These are phyloP conservation scores for Sarcodon sp. DNA, from an alignment of 768 basidiomycete species.

Conservation along the genomic window DNA sequence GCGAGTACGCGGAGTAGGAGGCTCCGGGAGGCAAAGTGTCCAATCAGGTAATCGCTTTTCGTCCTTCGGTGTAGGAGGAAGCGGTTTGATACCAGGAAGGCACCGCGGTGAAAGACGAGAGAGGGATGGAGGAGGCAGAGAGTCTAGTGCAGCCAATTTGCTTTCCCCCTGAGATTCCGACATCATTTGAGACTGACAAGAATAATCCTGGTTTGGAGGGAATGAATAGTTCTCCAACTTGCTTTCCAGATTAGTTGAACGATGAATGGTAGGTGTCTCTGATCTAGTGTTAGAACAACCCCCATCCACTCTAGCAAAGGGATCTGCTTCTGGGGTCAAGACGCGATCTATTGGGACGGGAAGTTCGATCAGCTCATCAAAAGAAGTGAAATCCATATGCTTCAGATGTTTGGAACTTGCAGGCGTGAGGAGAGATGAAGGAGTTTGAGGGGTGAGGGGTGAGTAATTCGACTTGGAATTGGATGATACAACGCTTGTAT, in stretches of 20 bases:
- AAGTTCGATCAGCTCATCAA: neutral
- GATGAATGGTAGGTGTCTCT: neutral
- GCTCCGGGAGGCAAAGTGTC: no score
- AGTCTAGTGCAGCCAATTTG: neutral
- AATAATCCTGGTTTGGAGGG: no score
- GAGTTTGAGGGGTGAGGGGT: neutral
- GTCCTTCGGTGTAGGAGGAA: neutral
- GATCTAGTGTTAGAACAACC: neutral
- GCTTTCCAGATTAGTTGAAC: no score
- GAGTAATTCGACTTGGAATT: neutral
- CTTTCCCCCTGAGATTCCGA: neutral
- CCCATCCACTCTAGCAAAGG: slow-evolving; percentile 12
- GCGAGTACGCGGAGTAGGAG: no score
- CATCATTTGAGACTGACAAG: no score
- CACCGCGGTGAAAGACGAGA: neutral
- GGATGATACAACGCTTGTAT: neutral
- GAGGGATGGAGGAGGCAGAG: neutral
- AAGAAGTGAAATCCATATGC: neutral
- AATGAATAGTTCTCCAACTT: no score
- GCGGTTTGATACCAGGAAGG: neutral
- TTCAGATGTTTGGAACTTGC: neutral
- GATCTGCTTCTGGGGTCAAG: slow-evolving; percentile 15
- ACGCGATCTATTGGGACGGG: slow-evolving; percentile 11
- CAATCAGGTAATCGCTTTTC: no score
- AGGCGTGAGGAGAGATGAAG: neutral